Evolutionary conservation across 75 land plant species (phyloP).

Genomic region (Pinus tabuliformis): DNA sequence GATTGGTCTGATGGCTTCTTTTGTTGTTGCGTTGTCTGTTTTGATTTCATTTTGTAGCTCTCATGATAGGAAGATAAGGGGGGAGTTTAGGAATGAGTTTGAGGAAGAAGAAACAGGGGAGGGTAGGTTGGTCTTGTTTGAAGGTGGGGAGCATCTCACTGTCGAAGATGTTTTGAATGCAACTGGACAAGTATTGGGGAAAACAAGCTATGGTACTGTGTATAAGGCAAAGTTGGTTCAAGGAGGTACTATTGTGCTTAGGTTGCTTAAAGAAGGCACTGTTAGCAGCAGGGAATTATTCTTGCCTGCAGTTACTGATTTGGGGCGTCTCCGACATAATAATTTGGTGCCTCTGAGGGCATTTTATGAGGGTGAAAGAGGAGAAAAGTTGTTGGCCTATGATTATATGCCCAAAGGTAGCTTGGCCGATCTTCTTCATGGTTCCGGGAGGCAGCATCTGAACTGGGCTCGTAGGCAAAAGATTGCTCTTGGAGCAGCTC

Average conservation of each 20-base stretch:
- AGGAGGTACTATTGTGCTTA: constrained; percentile 65
- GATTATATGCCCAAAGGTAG: constrained; percentile 56
- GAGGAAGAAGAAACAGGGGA: constrained; percentile 40
- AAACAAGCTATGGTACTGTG: constrained; percentile 84
- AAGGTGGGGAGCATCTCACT: constrained; percentile 86
- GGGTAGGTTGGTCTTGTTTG: constrained; percentile 68
- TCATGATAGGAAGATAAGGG: constrained; percentile 43
- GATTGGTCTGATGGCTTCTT: constrained; percentile 60
- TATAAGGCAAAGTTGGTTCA: constrained; percentile 80
- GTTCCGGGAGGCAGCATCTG: constrained; percentile 60
- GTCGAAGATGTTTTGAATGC: constrained; percentile 85
- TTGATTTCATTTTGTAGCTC: constrained; percentile 41
- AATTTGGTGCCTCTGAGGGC: constrained; percentile 78
- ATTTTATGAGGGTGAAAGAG: constrained; percentile 78
- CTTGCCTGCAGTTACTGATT: constrained; percentile 49
- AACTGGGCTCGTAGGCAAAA: constrained; percentile 79
- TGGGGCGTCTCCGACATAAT: constrained; percentile 67
- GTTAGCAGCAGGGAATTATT: constrained; percentile 48
- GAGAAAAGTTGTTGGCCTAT: constrained; percentile 84
- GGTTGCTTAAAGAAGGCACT: constrained; percentile 71
- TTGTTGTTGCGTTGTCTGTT: constrained; percentile 51
- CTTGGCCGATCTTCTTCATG: constrained; percentile 72
- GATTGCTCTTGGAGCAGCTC: constrained; percentile 71
- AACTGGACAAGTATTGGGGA: constrained; percentile 85
- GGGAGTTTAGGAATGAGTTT: constrained; percentile 7